Conservation (phyloP, 768 basidiomycete species). For the Mycena albidolilacea region DNA sequence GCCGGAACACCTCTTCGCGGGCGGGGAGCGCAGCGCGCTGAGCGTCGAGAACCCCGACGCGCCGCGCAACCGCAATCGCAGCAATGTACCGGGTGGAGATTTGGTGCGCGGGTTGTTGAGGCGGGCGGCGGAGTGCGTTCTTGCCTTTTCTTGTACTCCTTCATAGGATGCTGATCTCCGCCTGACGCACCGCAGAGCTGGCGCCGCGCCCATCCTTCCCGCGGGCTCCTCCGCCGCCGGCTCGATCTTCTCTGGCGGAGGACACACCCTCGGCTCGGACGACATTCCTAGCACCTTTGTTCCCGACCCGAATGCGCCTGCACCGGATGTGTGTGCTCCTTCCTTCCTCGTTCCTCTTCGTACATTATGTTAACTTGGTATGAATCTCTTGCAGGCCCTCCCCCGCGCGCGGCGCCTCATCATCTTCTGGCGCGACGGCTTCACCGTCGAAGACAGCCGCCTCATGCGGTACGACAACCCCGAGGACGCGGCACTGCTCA, state of each 20-base stretch:
- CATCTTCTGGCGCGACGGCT: slow-evolving; percentile 86
- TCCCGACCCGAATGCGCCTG: slow-evolving; percentile 74
- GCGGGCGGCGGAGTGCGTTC: slow-evolving; percentile 83
- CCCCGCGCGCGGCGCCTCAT: slow-evolving; percentile 96
- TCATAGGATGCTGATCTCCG: no score
- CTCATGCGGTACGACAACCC: slow-evolving; percentile 90
- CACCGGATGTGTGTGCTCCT: slow-evolving; percentile 38
- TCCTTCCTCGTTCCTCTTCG: background rate
- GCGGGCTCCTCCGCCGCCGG: slow-evolving; percentile 22
- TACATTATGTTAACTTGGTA: background rate
- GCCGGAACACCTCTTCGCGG: slow-evolving; percentile 85
- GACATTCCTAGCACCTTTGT: slow-evolving; percentile 84
- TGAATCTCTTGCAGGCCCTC: slow-evolving; percentile 54
- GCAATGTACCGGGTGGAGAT: slow-evolving; percentile 64
- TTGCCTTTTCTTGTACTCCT: slow-evolving; percentile 16
- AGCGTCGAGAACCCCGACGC: slow-evolving; percentile 88
- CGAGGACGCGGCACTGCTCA: slow-evolving; percentile 35
- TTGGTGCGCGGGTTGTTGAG: slow-evolving; percentile 82
- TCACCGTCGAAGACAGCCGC: slow-evolving; percentile 91
- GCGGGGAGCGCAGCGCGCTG: slow-evolving; percentile 94
- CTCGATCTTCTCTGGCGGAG: slow-evolving; percentile 73
- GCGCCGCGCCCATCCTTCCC: slow-evolving; percentile 47
- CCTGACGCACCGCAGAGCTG: slow-evolving; percentile 48
- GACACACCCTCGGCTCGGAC: slow-evolving; percentile 91
- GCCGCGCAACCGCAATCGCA: slow-evolving; percentile 40